Conservation (phyloP, 1,284 basidiomycete species). For the Meripilus lineatus region DNA sequence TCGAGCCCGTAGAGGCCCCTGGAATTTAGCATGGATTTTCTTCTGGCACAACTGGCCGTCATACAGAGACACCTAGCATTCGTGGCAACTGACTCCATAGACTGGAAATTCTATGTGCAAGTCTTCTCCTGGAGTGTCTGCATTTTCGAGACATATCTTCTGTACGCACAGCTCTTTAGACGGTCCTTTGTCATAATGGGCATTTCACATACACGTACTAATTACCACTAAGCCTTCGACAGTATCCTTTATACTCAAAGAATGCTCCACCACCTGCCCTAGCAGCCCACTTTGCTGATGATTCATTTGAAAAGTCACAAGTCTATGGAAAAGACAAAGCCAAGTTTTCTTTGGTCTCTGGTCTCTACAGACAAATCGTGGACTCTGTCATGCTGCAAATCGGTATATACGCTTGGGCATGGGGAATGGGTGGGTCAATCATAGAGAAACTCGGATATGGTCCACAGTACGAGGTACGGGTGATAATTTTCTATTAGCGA, state of each 20-base stretch:
- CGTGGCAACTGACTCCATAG: slow-evolving; percentile 30
- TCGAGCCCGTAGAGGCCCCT: too few species aligned
- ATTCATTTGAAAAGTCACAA: slow-evolving; percentile 87
- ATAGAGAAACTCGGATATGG: slow-evolving; percentile 56
- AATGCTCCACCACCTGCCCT: slow-evolving; percentile 75
- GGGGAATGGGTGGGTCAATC: slow-evolving; percentile 56
- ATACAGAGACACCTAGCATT: slow-evolving; percentile 45
- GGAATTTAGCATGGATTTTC: slow-evolving; percentile 18
- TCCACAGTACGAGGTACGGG: slow-evolving; percentile 58
- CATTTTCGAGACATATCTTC: slow-evolving; percentile 77
- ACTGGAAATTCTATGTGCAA: slow-evolving; percentile 41
- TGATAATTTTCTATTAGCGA: too few species aligned
- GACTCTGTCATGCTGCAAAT: slow-evolving; percentile 71
- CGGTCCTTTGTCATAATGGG: background rate
- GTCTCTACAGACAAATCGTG: slow-evolving; percentile 67
- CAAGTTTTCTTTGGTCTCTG: slow-evolving; percentile 73
- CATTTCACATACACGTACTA: background rate
- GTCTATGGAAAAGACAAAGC: slow-evolving; percentile 91
- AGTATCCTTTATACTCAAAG: slow-evolving; percentile 81
- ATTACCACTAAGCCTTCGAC: slow-evolving; percentile 57
- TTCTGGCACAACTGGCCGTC: slow-evolving; percentile 38
- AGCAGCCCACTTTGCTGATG: slow-evolving; percentile 63
- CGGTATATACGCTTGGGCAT: slow-evolving; percentile 79
- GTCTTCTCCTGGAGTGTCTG: slow-evolving; percentile 76
- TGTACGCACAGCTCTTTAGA: slow-evolving; percentile 44